Evolutionary conservation across 306 rosid species (phyloP).

Genomic region (Vigna radiata): DNA sequence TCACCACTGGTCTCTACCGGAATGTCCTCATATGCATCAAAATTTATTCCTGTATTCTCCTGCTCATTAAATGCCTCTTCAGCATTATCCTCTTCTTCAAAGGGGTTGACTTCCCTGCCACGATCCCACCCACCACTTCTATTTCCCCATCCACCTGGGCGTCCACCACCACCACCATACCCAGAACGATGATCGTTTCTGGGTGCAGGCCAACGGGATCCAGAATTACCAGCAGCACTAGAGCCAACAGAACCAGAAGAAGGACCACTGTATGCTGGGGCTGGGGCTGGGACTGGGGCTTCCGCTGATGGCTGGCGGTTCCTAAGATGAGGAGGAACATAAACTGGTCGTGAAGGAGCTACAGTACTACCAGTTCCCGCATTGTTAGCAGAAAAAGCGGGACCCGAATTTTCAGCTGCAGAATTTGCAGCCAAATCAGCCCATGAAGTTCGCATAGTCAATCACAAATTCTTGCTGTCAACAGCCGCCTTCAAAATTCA

Average conservation of each 20-base stretch:
- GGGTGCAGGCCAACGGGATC: slow-evolving; percentile 59
- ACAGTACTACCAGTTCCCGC: slow-evolving; percentile 41
- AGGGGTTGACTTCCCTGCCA: slow-evolving; percentile 85
- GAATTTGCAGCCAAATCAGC: slow-evolving; percentile 96
- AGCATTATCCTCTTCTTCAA: slow-evolving; percentile 63
- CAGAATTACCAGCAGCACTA: slow-evolving; percentile 42
- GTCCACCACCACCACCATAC: slow-evolving; percentile 53
- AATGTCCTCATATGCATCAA: slow-evolving; percentile 88
- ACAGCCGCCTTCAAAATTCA: slow-evolving; percentile 24
- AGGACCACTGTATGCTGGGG: slow-evolving; percentile 53
- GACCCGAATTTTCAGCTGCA: slow-evolving; percentile 69
- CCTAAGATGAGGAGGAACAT: slow-evolving; percentile 89
- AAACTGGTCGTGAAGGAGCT: slow-evolving; percentile 57
- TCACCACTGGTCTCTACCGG: slow-evolving; percentile 92
- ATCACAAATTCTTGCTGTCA: slow-evolving; percentile 44
- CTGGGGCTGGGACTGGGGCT: slow-evolving; percentile 54
- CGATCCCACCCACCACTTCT: slow-evolving; percentile 78
- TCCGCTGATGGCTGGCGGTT: slow-evolving; percentile 61
- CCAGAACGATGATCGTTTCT: slow-evolving; percentile 65
- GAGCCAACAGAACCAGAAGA: slow-evolving; percentile 4
- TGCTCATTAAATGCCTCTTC: slow-evolving; percentile 59
- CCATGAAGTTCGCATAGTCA: slow-evolving; percentile 90
- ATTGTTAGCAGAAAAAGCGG: slow-evolving; percentile 55
- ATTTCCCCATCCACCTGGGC: slow-evolving; percentile 63
- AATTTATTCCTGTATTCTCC: slow-evolving; percentile 69